Percentiles rank a stretch among this genome's conserved stretches.
These are phyloP conservation scores for Alternaria longipes DNA, from an alignment of 2,329 filamentous ascomycete genomes.

Conservation along the genomic window DNA sequence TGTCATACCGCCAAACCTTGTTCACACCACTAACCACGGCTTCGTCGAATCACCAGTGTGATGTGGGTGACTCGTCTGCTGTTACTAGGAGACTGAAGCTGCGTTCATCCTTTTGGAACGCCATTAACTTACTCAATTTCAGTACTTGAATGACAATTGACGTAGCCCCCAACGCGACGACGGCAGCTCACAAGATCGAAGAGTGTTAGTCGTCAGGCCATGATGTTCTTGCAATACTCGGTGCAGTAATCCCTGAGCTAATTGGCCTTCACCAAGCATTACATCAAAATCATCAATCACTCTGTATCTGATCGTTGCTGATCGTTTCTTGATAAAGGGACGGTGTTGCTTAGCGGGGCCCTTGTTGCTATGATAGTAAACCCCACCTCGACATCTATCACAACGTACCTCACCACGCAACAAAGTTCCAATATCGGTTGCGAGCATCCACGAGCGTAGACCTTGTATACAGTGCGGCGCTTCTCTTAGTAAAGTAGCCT, in stretches of 20 bases:
- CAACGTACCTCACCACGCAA: background rate
- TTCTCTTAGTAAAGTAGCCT: background rate
- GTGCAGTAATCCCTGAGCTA: background rate
- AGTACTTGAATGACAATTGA: background rate
- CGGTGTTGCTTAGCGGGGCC: constrained; percentile 11
- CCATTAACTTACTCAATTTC: background rate
- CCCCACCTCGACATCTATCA: constrained; percentile 9
- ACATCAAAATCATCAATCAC: background rate
- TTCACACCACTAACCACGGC: no score
- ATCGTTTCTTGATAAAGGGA: background rate
- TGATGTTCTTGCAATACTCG: background rate
- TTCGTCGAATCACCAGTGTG: no score
- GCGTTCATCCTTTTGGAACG: background rate
- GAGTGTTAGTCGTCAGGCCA: background rate
- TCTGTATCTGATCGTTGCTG: background rate
- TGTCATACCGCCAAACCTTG: background rate
- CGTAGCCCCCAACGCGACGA: background rate
- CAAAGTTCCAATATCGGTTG: background rate
- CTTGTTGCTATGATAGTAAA: background rate
- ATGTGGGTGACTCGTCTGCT: background rate
- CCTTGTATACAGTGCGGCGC: no score
- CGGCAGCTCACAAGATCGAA: background rate
- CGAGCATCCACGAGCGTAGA: background rate
- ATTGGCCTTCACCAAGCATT: background rate
- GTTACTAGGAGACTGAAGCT: background rate